A percentile compares a stretch with the other conserved stretches of the same genome.
These are phyloP conservation scores for Chenopodium berlandieri DNA, from an alignment of 148 eudicot genomes.

Conservation along the genomic window DNA sequence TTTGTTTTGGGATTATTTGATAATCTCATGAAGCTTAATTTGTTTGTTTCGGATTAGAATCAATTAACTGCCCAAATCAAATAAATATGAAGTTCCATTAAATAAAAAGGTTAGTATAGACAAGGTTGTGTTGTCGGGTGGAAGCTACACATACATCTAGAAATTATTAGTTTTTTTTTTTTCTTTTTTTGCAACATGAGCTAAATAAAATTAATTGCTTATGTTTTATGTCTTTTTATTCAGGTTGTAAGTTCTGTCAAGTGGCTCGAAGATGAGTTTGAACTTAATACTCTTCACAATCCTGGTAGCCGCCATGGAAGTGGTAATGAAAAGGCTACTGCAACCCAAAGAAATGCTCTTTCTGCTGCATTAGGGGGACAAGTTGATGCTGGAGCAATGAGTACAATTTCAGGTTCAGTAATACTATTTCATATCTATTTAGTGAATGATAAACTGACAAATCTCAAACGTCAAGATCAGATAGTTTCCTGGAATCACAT, in stretches of 20 bases:
- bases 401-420: constrained; percentile 73
- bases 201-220: background rate
- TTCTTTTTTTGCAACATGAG: background rate
- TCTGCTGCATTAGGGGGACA: constrained; percentile 97
- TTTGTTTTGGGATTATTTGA: too few relatives aligned
- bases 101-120: background rate
- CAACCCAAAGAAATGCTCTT: constrained; percentile 85
- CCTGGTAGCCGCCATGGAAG: constrained; percentile 88
- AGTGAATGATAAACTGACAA: too few relatives aligned
- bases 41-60: too few relatives aligned
- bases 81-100: too few relatives aligned
- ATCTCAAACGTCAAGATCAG: background rate
- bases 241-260: constrained; percentile 99
- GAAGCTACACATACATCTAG: background rate
- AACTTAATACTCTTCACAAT: constrained; percentile 98
- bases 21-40: too few relatives aligned
- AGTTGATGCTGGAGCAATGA: constrained; percentile 89
- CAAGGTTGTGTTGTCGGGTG: background rate
- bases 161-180: too few relatives aligned
- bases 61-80: too few relatives aligned
- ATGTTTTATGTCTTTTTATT: background rate
- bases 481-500: constrained; percentile 2
- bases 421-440: background rate
- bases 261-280: constrained; percentile 99
- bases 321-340: constrained; percentile 96